A percentile compares a stretch with the other conserved stretches of the same genome.
These are phyloP conservation scores for Aureobasidium sp. DNA, from an alignment of 2,329 filamentous ascomycete genomes.

Conservation along the genomic window DNA sequence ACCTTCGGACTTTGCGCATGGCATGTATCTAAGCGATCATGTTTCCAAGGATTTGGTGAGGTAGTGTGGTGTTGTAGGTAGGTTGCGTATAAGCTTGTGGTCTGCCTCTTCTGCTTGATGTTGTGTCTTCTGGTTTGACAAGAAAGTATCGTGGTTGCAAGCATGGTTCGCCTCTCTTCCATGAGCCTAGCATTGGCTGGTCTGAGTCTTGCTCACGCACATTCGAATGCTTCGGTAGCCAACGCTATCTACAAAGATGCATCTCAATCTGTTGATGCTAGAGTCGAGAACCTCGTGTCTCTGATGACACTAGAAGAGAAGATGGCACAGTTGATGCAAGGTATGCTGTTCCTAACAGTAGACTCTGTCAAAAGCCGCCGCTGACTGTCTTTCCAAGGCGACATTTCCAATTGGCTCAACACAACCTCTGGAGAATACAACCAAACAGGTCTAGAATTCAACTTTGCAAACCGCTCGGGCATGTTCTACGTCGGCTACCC, in stretches of 20 bases:
- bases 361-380: background rate
- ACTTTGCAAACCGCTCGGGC: conserved; percentile 59
- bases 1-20: background rate
- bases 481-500: conserved; percentile 67
- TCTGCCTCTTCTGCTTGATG: background rate
- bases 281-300: conserved; percentile 60
- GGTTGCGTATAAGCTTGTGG: background rate
- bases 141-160: background rate
- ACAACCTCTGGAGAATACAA: conserved; percentile 62
- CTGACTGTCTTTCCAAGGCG: conserved; percentile 33
- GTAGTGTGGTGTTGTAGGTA: background rate
- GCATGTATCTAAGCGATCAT: conserved; percentile 3
- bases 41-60: background rate
- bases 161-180: background rate
- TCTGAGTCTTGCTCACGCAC: conserved; percentile 2
- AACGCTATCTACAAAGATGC: conserved; percentile 57
- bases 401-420: conserved; percentile 68
- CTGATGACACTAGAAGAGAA: conserved; percentile 73
- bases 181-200: conserved; percentile 2
- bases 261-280: conserved; percentile 53
- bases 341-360: background rate
- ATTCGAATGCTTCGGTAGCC: conserved; percentile 24
- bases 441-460: conserved; percentile 57
- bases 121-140: background rate
- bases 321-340: conserved; percentile 55